These are phyloP conservation scores for Cyberlindnera maclurae DNA, from an alignment of 805 yeast species.

Conservation along the genomic window DNA sequence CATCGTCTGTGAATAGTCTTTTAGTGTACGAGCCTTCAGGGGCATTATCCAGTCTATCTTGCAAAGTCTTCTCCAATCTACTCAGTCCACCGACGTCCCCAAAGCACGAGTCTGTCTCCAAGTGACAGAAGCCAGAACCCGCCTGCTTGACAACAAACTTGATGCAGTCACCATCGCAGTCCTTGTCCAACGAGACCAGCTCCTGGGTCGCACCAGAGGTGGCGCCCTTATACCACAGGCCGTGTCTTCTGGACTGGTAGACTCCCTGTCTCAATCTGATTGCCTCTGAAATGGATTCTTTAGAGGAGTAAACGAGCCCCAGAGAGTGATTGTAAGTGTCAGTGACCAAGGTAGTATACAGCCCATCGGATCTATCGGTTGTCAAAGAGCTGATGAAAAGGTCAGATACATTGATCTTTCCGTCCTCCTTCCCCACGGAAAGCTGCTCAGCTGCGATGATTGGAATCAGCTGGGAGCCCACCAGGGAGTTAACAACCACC, in stretches of 20 bases:
- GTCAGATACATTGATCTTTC: conserved; percentile 31
- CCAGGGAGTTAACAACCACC: conserved; percentile 15
- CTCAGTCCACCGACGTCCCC: conserved; percentile 61
- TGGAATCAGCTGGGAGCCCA: conserved; percentile 19
- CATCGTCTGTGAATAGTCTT: conserved; percentile 74
- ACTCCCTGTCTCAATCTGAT: conserved; percentile 80
- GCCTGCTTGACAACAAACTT: conserved; percentile 80
- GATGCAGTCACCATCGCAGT: conserved; percentile 90
- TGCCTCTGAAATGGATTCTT: conserved; percentile 75
- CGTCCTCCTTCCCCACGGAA: conserved; percentile 12
- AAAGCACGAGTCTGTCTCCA: conserved; percentile 76
- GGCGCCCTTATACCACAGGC: conserved; percentile 93
- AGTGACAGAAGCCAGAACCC: conserved; percentile 91
- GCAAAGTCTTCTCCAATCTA: conserved; percentile 59
- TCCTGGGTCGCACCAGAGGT: conserved; percentile 95
- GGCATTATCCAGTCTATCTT: conserved; percentile 56
- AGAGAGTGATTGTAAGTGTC: conserved; percentile 63
- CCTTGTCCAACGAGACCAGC: conserved; percentile 58
- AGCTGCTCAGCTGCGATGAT: conserved; percentile 17
- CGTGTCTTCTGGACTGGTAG: conserved; percentile 87
- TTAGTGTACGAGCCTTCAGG: conserved; percentile 94
- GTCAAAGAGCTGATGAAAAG: conserved; percentile 45
- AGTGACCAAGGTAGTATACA: conserved; percentile 78
- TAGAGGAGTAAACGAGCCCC: conserved; percentile 88
- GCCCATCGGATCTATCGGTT: conserved; percentile 83